Conservation (phyloP, 2,329 filamentous ascomycete genomes). For the Colletotrichum spinosum region DNA sequence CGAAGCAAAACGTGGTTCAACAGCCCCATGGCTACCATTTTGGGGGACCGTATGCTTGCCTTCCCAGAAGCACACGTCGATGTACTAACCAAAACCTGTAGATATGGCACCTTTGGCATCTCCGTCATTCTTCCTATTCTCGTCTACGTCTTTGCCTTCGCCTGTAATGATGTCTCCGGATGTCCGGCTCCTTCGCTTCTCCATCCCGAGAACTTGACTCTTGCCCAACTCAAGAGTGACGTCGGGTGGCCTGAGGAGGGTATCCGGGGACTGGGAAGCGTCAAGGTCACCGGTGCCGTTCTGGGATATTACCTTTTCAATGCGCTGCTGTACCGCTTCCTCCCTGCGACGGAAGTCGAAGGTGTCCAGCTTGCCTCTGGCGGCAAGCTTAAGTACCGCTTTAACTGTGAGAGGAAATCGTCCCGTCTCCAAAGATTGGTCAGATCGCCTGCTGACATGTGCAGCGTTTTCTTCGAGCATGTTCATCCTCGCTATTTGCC, state of each 20-base stretch:
- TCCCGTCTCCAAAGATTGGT: not conserved
- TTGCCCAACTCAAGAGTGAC: conserved; percentile 80
- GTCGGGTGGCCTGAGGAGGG: conserved; percentile 84
- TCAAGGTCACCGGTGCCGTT: conserved; percentile 75
- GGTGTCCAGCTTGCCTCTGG: conserved; percentile 78
- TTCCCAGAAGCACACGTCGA: not conserved
- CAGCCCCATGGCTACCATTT: conserved; percentile 61
- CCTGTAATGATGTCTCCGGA: conserved; percentile 92
- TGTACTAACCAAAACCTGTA: not conserved
- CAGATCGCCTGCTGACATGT: not conserved
- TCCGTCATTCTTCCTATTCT: conserved; percentile 84
- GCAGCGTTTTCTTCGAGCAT: conserved; percentile 81
- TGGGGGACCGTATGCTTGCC: conserved; percentile 59
- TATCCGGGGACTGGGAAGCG: conserved; percentile 76
- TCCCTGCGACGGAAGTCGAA: conserved; percentile 79
- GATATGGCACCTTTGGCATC: conserved; percentile 80
- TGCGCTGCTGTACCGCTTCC: conserved; percentile 77
- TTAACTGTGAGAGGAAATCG: conserved; percentile 70
- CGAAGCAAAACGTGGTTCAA: conserved; percentile 42
- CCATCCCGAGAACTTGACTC: conserved; percentile 75
- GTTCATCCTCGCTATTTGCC: conserved; percentile 76
- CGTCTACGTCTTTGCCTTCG: conserved; percentile 82
- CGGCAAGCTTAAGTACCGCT: conserved; percentile 82
- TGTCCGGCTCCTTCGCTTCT: conserved; percentile 89
- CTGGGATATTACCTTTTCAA: conserved; percentile 84